Conservation (phyloP, 2,329 filamentous ascomycete species). For the Pyrenophora seminiperda region DNA sequence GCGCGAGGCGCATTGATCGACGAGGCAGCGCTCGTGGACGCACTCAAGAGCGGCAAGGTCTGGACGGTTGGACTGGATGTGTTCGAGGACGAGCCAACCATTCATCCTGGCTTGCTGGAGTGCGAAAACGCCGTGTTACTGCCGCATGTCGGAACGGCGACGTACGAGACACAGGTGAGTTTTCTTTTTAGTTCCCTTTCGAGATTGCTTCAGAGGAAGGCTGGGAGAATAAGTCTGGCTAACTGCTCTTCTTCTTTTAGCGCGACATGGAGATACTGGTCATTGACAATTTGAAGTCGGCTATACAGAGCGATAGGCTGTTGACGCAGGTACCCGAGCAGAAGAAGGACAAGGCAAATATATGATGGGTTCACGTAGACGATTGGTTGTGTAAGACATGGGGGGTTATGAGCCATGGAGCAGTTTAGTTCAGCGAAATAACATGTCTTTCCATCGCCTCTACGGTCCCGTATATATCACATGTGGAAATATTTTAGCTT, state of each 20-base stretch:
- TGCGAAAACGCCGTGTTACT: constrained; percentile 60
- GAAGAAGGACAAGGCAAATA: constrained; percentile 48
- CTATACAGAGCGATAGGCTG: constrained; percentile 61
- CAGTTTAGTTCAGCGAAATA: too few species aligned
- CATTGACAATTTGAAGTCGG: constrained; percentile 62
- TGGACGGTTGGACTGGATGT: constrained; percentile 62
- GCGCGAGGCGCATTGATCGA: constrained; percentile 63
- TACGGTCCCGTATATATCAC: too few species aligned
- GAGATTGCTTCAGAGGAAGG: too few species aligned
- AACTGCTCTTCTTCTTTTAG: constrained; percentile 21
- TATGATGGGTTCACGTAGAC: constrained; percentile 15
- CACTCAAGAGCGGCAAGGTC: constrained; percentile 60
- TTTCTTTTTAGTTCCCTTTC: neutral
- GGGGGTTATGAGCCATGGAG: neutral
- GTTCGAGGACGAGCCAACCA: constrained; percentile 62
- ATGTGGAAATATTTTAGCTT: too few species aligned
- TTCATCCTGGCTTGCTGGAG: constrained; percentile 57
- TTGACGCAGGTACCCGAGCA: constrained; percentile 67
- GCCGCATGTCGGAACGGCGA: constrained; percentile 65
- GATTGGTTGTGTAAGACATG: neutral
- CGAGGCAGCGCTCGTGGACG: constrained; percentile 60
- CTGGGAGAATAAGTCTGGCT: constrained; percentile 7
- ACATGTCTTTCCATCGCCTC: too few species aligned
- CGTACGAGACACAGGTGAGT: constrained; percentile 62
- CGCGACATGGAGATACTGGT: constrained; percentile 66